Percentiles rank a stretch among this genome's conserved stretches.
Conservation (phyloP, 1,284 basidiomycete species). For the Ustilago crameri region DNA sequence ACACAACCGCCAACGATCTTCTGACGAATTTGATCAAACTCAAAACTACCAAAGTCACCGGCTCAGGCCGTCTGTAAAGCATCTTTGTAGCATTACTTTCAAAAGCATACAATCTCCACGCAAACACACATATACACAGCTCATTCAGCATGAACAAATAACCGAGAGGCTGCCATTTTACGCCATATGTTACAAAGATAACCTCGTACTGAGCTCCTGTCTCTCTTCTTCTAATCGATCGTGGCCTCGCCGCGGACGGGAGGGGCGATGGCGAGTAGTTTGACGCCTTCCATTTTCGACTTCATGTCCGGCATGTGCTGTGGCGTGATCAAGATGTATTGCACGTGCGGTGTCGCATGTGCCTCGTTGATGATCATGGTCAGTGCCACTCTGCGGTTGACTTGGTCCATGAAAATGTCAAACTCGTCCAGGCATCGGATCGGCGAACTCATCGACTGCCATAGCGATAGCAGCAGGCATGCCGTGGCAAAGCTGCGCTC, state of each 20-base stretch:
- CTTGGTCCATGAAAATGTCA: constrained; percentile 92
- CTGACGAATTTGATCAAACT: constrained; percentile 76
- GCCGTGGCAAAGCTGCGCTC: constrained; percentile 98
- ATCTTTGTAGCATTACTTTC: constrained; percentile 2
- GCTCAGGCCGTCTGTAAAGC: constrained; percentile 11
- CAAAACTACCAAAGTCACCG: constrained; percentile 63
- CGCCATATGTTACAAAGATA: too few relatives aligned
- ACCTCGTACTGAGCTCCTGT: too few relatives aligned
- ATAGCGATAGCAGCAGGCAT: constrained; percentile 88
- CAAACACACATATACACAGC: too few relatives aligned
- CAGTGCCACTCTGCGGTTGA: constrained; percentile 89
- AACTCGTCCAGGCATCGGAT: constrained; percentile 87
- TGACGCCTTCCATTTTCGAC: constrained; percentile 27
- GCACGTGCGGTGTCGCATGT: constrained; percentile 37
- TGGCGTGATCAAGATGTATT: constrained; percentile 64
- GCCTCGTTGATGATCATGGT: constrained; percentile 76
- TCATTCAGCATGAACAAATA: too few relatives aligned
- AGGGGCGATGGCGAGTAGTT: constrained; percentile 31
- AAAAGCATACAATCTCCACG: neutral
- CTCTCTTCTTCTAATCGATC: too few relatives aligned
- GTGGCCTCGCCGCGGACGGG: constrained; percentile 30
- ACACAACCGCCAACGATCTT: constrained; percentile 75
- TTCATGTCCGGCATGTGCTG: constrained; percentile 60
- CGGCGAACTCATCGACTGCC: constrained; percentile 94
- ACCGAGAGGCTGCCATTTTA: too few relatives aligned